Conservation (phyloP, 768 basidiomycete genomes). For the Mycena vitilis region DNA sequence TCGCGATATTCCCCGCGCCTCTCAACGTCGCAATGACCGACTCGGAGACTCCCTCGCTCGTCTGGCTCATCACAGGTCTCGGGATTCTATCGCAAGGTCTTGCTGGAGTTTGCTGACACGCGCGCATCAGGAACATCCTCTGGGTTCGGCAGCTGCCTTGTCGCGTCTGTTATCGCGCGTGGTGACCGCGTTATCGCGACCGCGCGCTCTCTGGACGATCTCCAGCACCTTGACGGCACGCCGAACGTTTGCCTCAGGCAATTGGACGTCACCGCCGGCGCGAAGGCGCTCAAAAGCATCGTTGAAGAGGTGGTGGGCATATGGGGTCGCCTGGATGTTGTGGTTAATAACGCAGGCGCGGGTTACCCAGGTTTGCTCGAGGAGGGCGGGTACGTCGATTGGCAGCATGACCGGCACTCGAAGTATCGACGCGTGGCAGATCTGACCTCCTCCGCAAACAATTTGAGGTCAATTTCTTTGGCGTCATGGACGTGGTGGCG, state of each 20-base stretch:
- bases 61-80: constrained; percentile 37
- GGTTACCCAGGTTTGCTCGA: constrained; percentile 47
- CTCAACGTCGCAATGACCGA: no score
- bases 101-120: background rate
- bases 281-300: constrained; percentile 43
- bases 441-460: constrained; percentile 43
- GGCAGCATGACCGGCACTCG: no score
- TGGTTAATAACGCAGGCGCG: constrained; percentile 59
- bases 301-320: constrained; percentile 46
- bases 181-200: constrained; percentile 60
- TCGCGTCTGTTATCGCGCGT: constrained; percentile 51
- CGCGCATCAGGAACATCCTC: constrained; percentile 49
- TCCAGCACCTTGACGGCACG: constrained; percentile 40
- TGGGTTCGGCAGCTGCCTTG: constrained; percentile 55
- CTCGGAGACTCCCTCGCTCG: background rate
- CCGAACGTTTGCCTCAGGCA: constrained; percentile 44
- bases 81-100: background rate
- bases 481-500: constrained; percentile 55
- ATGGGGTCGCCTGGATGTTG: constrained; percentile 56
- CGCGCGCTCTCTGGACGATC: constrained; percentile 48
- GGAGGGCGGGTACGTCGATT: constrained; percentile 51
- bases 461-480: constrained; percentile 58
- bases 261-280: constrained; percentile 52
- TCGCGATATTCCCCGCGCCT: no score
- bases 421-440: constrained; percentile 11